Evolutionary conservation across 1,284 basidiomycete species (phyloP).

Genomic region (Heterobasidion irregulare): DNA sequence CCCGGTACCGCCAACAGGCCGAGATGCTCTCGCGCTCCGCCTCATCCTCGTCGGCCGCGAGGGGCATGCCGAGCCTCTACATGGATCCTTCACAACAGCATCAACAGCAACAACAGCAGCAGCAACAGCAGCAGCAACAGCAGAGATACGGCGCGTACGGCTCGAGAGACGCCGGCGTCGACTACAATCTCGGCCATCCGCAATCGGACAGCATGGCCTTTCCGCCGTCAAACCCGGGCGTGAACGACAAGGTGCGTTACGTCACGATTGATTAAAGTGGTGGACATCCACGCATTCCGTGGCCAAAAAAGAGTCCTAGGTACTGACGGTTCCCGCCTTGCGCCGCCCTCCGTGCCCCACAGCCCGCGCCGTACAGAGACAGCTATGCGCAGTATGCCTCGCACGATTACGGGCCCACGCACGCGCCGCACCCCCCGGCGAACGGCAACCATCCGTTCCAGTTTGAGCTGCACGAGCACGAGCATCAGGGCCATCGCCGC

Average conservation of each 20-base stretch:
- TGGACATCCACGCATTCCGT: too few relatives aligned
- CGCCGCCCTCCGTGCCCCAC: too few relatives aligned
- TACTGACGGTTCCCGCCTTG: too few relatives aligned
- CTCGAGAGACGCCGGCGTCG: slow-evolving; percentile 3
- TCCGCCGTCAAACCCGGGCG: background rate
- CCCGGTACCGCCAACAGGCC: slow-evolving; percentile 40
- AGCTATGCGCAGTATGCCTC: too few relatives aligned
- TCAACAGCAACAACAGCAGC: too few relatives aligned
- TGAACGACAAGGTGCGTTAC: slow-evolving; percentile 10
- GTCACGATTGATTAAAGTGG: background rate
- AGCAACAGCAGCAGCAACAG: slow-evolving; percentile 6
- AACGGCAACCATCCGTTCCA: background rate
- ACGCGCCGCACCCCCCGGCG: too few relatives aligned
- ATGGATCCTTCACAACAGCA: background rate
- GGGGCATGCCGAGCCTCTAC: background rate
- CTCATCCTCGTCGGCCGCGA: slow-evolving; percentile 13
- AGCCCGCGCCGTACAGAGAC: too few relatives aligned
- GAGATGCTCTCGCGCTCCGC: slow-evolving; percentile 31
- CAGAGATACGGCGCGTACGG: background rate
- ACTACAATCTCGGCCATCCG: slow-evolving; percentile 5
- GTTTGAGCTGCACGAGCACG: slow-evolving; percentile 1
- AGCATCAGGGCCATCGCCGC: slow-evolving; percentile 7
- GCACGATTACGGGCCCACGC: too few relatives aligned
- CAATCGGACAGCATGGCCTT: slow-evolving; percentile 7
- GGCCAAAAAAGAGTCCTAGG: too few relatives aligned